Percentiles rank a stretch among this genome's conserved stretches.
These are phyloP conservation scores for Capsella bursapastoris DNA, from an alignment of 345 rosid genomes.

Conservation along the genomic window DNA sequence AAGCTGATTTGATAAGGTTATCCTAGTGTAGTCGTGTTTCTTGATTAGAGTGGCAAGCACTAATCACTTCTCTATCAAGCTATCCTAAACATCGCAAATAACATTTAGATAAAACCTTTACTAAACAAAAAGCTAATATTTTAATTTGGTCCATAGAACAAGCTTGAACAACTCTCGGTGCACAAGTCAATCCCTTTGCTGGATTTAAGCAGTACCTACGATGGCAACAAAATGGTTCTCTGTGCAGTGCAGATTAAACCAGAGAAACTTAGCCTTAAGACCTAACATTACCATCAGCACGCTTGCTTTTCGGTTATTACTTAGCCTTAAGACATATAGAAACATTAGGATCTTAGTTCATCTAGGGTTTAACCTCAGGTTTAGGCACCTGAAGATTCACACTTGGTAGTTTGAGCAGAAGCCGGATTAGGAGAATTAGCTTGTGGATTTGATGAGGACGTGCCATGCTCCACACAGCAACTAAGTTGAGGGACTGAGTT, in stretches of 20 bases:
- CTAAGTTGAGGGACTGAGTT: constrained; percentile 5
- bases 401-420: background rate
- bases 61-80: constrained; percentile 7
- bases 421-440: constrained; percentile 4
- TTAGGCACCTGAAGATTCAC: constrained; percentile 18
- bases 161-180: background rate
- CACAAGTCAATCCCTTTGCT: background rate
- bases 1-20: background rate
- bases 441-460: constrained; percentile 14
- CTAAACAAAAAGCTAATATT: background rate
- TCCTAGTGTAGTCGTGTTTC: background rate
- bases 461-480: background rate
- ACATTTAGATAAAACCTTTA: background rate
- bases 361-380: background rate
- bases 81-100: background rate
- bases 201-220: background rate
- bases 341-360: constrained; percentile 2
- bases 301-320: background rate
- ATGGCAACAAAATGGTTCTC: background rate
- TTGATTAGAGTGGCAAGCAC: background rate
- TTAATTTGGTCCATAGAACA: background rate
- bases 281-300: background rate
- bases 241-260: background rate
- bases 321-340: background rate
- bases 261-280: constrained; percentile 6